Base-by-base conservation (phyloP, 2,329 filamentous ascomycete species). In the Verticillium nubilum region DNA sequence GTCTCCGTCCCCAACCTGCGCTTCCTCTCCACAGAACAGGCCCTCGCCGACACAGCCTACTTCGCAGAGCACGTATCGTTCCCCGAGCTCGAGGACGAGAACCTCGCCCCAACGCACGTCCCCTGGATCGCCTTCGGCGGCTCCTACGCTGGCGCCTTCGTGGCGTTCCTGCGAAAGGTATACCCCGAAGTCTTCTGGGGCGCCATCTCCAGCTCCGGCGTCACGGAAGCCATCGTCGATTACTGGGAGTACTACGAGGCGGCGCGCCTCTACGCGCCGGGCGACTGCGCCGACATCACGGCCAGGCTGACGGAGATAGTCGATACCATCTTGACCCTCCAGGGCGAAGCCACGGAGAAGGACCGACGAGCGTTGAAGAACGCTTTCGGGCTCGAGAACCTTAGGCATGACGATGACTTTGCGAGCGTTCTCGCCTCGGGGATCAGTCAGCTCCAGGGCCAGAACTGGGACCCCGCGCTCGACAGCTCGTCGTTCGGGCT, bases 71-170 rank as follows among this genome's bases (percentile, higher is more conserved):
- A 95, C 64, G 80, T 92, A 42, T 77, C 84, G 57, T 92, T 92
- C 62, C 78, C 84, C 0, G 90, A 90, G 0, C 74, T 92, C 5
- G 86, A 90, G 68, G 73, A 90, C 62, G 68, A 81, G 26, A 81
- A 92, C 63, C 74, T 94, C 47, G 91, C 84, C 0, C 83, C 90
- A 0, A 75, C 83, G 0, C 79, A 77, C 3, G 86, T 85, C 0
- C 84, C 91, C 0, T 95, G 88, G 74, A 87, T 96, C 60, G 86
- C 86, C 0, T 96, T 96, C 62, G 92, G 92, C 1, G 91, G 91
- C 1, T 92, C 89, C 0, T 96, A 96, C 68, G 90, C 91, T 0
- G 92, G 92, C 3, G 88, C 87, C 0, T 89, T 93, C 65, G 89
- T 86, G 7, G 90, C 92, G 0, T 88, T 96, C 66, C 73, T 92